These are phyloP conservation scores for Alternaria atra DNA, from an alignment of 2,329 filamentous ascomycete species.

Conservation along the genomic window DNA sequence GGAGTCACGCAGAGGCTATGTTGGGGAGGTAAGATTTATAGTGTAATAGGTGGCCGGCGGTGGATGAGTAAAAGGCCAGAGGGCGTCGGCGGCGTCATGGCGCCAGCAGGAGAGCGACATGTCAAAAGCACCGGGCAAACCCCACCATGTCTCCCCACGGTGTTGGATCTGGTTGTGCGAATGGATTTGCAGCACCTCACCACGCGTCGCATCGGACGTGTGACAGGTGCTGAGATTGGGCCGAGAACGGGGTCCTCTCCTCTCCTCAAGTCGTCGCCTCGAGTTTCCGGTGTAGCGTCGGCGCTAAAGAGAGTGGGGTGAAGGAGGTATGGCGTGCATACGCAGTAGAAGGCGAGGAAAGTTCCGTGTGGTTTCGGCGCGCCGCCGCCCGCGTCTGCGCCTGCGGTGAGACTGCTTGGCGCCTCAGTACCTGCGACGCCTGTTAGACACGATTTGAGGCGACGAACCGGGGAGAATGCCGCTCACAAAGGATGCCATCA, in stretches of 20 bases:
- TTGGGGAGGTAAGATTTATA: conserved; percentile 6
- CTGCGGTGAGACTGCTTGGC: conserved; percentile 7
- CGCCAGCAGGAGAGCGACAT: not conserved
- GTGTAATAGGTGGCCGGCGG: not conserved
- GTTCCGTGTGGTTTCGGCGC: conserved; percentile 18
- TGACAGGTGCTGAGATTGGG: conserved; percentile 21
- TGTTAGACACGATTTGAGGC: conserved; percentile 2
- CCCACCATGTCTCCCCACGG: conserved; percentile 29
- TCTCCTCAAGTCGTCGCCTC: conserved; percentile 3
- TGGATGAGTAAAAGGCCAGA: conserved; percentile 2
- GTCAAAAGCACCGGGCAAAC: conserved; percentile 2
- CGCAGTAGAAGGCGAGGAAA: conserved; percentile 18
- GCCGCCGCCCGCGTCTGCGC: conserved; percentile 13
- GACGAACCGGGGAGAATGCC: conserved; percentile 36
- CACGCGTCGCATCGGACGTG: conserved; percentile 24
- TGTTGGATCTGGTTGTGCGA: conserved; percentile 22
- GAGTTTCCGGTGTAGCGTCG: conserved; percentile 3
- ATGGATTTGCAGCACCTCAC: conserved; percentile 24
- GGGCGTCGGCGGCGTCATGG: conserved; percentile 4
- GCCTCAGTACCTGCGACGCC: conserved; percentile 12
- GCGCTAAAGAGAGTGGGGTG: conserved; percentile 4
- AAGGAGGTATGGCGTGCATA: conserved; percentile 6
- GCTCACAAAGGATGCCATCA: conserved; percentile 52
- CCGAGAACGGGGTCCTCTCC: conserved; percentile 10
- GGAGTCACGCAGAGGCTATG: not conserved